Base-by-base conservation (phyloP, 805 yeast genomes). In the Hanseniaspora meyeri region DNA sequence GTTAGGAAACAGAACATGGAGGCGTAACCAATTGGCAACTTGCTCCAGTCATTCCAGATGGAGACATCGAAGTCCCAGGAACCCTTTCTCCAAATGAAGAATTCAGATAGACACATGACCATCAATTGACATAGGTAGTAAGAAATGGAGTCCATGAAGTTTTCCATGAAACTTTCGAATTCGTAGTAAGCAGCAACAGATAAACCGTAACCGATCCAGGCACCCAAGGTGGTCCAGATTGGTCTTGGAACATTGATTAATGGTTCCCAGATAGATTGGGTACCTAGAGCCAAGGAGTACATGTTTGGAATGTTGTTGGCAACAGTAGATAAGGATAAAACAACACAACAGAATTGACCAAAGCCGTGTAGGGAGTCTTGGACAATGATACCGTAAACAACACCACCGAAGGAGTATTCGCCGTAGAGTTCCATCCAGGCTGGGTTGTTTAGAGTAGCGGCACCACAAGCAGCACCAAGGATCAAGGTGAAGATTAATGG, bases 291-390 rank as follows among this genome's bases (percentile, higher is more conserved):
- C 65, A 87, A 79, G 24, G 96, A 85, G 76, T 89, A 89, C 85
- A 87, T 82, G 74, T 88, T 89, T 71, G 96, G 96, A 69, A 88
- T 79, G 73, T 87, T 88, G 76, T 87, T 88, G 63, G 95, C 85
- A 58, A 89, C 83, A 43, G 95, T 87, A 42, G 95, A 86, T 62
- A 89, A 71, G 16, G 95, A 87, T 60, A 89, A 73, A 12, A 89
- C 43, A 32, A 89, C 96, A 72, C 91, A 81, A 69, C 90, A 82
- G 76, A 89, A 88, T 69, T 86, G 83, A 59, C 96, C 96, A 62
- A 89, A 89, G 8, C 89, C 90, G 69, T 85, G 90, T 59, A 89
- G 76, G 6, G 95, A 85, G 67, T 88, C 78, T 62, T 81, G 77
- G 51, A 86, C 93, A 60, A 89, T 73, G 62, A 89, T 77, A 55